Evolutionary conservation across 2,329 filamentous ascomycete species (phyloP).

Genomic region (Zymoseptoria crescenta): DNA sequence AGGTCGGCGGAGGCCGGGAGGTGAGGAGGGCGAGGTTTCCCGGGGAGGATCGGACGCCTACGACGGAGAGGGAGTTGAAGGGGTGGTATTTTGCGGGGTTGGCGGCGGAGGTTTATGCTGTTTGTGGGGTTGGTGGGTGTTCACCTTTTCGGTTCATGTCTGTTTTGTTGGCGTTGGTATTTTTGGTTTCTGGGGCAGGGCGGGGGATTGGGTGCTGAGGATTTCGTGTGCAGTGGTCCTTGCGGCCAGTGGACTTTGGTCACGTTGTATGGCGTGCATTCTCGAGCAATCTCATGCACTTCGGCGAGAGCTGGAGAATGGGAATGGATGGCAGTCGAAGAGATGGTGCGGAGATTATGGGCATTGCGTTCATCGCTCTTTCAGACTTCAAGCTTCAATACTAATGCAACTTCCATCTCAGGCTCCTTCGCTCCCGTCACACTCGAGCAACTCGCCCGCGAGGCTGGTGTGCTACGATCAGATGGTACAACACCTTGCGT

Average conservation of each 20-base stretch:
- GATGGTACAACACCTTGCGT: constrained; percentile 64
- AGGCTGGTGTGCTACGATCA: constrained; percentile 74
- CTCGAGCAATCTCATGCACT: too few species aligned
- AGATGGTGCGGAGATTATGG: not conserved
- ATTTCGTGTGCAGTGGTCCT: too few species aligned
- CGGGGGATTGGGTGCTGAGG: too few species aligned
- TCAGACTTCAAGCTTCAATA: not conserved
- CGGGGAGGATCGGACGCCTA: constrained; percentile 21
- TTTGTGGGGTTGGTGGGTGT: constrained; percentile 68
- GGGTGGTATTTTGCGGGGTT: constrained; percentile 35
- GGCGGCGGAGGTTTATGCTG: constrained; percentile 92
- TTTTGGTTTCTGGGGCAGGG: too few species aligned
- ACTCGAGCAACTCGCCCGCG: constrained; percentile 79
- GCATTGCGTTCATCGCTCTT: not conserved
- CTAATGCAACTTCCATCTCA: constrained; percentile 29
- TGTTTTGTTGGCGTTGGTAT: too few species aligned
- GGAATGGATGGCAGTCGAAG: too few species aligned
- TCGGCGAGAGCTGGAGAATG: too few species aligned
- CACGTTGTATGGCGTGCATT: too few species aligned
- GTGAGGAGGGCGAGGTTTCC: constrained; percentile 16
- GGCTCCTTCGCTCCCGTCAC: constrained; percentile 89
- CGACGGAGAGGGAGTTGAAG: constrained; percentile 20
- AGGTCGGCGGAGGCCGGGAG: not conserved
- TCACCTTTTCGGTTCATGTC: not conserved
- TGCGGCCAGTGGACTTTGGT: too few species aligned